These are phyloP conservation scores for Aspergillus asperescens DNA, from an alignment of 495 filamentous ascomycete genomes.

Conservation along the genomic window DNA sequence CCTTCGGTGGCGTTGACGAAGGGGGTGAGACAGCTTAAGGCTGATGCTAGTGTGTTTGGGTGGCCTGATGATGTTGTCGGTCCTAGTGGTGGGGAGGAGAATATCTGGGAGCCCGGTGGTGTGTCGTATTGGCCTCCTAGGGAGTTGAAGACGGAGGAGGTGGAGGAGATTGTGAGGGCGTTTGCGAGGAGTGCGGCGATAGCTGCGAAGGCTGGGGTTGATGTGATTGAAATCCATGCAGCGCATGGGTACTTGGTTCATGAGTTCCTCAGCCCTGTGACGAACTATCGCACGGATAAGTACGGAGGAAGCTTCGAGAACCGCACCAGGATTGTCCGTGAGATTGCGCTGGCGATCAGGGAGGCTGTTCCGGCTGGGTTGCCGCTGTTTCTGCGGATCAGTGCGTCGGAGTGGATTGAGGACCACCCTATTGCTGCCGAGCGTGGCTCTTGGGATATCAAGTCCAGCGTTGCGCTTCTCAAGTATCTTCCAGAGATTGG, in stretches of 20 bases:
- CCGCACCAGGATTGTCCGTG: constrained; percentile 50
- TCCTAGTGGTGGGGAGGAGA: constrained; percentile 47
- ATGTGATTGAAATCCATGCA: constrained; percentile 57
- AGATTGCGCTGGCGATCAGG: constrained; percentile 48
- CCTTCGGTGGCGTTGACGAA: constrained; percentile 50
- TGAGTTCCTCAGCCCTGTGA: constrained; percentile 57
- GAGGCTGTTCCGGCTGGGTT: constrained; percentile 55
- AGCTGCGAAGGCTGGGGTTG: constrained; percentile 61
- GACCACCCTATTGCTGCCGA: constrained; percentile 41
- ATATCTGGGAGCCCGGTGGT: constrained; percentile 40
- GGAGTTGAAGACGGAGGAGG: constrained; percentile 47
- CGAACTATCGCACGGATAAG: constrained; percentile 56
- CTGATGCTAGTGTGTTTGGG: constrained; percentile 50
- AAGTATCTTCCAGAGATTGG: constrained; percentile 58
- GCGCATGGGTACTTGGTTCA: constrained; percentile 67
- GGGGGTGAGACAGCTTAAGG: constrained; percentile 35
- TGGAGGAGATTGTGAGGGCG: constrained; percentile 55
- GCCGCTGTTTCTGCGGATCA: constrained; percentile 66
- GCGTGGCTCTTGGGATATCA: constrained; percentile 58
- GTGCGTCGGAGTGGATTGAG: constrained; percentile 68
- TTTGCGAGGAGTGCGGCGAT: constrained; percentile 57
- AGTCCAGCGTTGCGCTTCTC: constrained; percentile 57
- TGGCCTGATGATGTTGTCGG: constrained; percentile 67
- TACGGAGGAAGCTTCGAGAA: constrained; percentile 58
- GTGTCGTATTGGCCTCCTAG: constrained; percentile 31